These are phyloP conservation scores for Combretum micranthum DNA, from an alignment of 345 rosid species.

Conservation along the genomic window DNA sequence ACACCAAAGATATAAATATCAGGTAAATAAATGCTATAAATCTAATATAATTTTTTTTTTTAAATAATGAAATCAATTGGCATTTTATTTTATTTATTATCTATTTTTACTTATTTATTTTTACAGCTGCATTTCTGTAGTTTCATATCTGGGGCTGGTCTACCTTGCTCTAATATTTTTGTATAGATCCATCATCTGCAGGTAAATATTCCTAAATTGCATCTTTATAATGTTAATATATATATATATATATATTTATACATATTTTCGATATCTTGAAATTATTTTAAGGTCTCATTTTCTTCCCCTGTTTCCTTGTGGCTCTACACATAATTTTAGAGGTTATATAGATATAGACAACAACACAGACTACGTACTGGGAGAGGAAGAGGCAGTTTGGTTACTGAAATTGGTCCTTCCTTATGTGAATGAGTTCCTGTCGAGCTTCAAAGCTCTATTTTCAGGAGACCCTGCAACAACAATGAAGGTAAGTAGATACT, in stretches of 20 bases:
- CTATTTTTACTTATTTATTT: not conserved
- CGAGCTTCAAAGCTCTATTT: slow-evolving; percentile 66
- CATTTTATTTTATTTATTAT: not conserved
- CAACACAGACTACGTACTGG: slow-evolving; percentile 36
- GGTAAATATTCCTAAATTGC: slow-evolving; percentile 25
- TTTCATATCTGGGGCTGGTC: slow-evolving; percentile 70
- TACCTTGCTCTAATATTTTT: slow-evolving; percentile 70
- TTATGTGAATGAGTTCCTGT: slow-evolving; percentile 67
- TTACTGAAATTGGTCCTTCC: slow-evolving; percentile 61
- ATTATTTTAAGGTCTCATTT: too few relatives aligned
- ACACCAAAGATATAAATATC: slow-evolving; percentile 57
- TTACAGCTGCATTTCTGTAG: slow-evolving; percentile 70
- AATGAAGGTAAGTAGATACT: slow-evolving; percentile 56
- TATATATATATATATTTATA: too few relatives aligned
- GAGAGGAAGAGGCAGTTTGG: slow-evolving; percentile 82
- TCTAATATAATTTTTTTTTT: not conserved
- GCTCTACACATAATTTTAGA: slow-evolving; percentile 21
- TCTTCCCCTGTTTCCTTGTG: too few relatives aligned
- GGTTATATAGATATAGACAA: slow-evolving; percentile 34
- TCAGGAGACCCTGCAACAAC: slow-evolving; percentile 90
- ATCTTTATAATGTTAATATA: too few relatives aligned
- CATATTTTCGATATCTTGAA: too few relatives aligned
- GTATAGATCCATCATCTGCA: slow-evolving; percentile 58
- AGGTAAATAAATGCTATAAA: slow-evolving; percentile 29
- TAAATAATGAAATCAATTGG: not conserved